Base-by-base conservation (phyloP, 352 stramenopile genomes). In the Phytopythium vexans region DNA sequence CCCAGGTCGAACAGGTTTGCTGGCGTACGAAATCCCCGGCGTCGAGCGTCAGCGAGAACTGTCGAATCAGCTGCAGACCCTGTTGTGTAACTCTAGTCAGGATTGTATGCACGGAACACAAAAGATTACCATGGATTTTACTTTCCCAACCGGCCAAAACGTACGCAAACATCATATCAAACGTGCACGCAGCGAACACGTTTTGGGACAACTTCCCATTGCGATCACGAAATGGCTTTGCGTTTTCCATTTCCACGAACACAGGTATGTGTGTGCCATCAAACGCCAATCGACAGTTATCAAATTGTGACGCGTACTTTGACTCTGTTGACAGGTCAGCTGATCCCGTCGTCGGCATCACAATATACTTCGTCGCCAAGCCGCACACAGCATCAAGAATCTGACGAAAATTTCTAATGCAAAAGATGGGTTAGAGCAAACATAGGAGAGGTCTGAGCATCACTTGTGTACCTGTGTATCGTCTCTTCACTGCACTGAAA, bases 141-240 rank as follows among this genome's bases (percentile, higher is more conserved):
- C 60, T 54, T 58, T 68, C 54, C 60, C 60, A 68, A 15, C 60
- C 60, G 12, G 54, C 35, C n/a, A 63, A 12, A 9, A 70, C 52
- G 31, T 54, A 63, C 1, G 45, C 49, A 52, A 70, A 66, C 32
- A 47, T 33, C 41, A 63, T 51, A 44, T 70, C 56, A 33, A 64
- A 65, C 15, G 54, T 62, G 40, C 55, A 60, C 8, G 59, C 62
- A 33, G 46, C 56, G 27, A 66, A 58, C 8, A 70, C 57, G 37
- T 70, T 66, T 27, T 66, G 62, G 12, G 41, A 56, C 3, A 70
- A 5, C 9, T 39, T 11, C 8, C 57, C 57, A 6, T 54, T 70
- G 3, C 62, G 47, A 42, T 66, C 53, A 32, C 62, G 56, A 51
- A 59, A 70, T 4, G 52, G 52, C 15, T 53, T 58, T 43, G 46